Conservation (phyloP, 768 basidiomycete genomes). For the Pulveroboletus sp. region DNA sequence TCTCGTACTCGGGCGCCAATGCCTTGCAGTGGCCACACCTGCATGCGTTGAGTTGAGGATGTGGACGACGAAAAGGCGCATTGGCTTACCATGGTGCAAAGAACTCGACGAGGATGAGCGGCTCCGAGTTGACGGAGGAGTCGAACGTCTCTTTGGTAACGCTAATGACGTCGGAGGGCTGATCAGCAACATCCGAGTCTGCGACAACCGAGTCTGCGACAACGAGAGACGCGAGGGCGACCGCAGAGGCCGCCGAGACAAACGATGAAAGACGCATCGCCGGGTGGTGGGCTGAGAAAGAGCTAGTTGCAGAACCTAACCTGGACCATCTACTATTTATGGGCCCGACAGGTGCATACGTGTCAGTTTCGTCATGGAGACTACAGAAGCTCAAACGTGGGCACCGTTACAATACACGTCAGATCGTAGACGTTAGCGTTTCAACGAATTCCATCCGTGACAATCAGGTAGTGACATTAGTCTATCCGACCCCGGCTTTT, state of each 20-base stretch:
- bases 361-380: slow-evolving; percentile 21
- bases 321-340: too few relatives aligned
- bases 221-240: slow-evolving; percentile 52
- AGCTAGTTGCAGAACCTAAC: too few relatives aligned
- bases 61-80: neutral
- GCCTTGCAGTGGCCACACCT: slow-evolving; percentile 98
- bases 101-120: slow-evolving; percentile 90
- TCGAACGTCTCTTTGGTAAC: slow-evolving; percentile 71
- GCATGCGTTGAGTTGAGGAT: neutral
- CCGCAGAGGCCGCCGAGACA: slow-evolving; percentile 48
- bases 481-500: neutral
- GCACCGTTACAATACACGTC: neutral
- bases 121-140: slow-evolving; percentile 56
- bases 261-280: slow-evolving; percentile 62
- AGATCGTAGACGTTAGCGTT: too few relatives aligned
- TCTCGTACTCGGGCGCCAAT: slow-evolving; percentile 89
- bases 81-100: slow-evolving; percentile 73
- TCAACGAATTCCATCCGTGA: too few relatives aligned
- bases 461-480: neutral
- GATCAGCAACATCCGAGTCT: slow-evolving; percentile 36
- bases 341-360: slow-evolving; percentile 27
- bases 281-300: slow-evolving; percentile 19
- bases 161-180: slow-evolving; percentile 72
- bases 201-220: slow-evolving; percentile 50
- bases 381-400: neutral